These are phyloP conservation scores for Pulicaria dysenterica DNA, from an alignment of 129 eudicot species.

Conservation along the genomic window DNA sequence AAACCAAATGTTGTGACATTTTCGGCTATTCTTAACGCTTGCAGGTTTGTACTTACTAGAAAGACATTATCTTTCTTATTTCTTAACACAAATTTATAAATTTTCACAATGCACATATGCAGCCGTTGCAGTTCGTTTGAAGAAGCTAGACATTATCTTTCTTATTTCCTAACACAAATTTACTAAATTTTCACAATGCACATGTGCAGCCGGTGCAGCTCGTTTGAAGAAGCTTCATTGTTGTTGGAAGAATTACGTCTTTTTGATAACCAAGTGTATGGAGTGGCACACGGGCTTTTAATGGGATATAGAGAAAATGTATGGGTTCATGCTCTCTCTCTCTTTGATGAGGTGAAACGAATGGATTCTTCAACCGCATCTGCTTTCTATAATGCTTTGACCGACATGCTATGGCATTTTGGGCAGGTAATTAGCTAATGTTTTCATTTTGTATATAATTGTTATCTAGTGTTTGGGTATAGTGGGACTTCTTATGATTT, in stretches of 20 bases:
- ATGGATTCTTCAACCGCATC: constrained; percentile 97
- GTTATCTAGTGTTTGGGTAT: no score
- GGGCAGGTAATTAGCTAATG: constrained; percentile 64
- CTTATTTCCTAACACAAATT: not conserved
- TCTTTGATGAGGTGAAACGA: constrained; percentile 88
- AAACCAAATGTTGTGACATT: constrained; percentile 96
- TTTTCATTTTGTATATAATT: no score
- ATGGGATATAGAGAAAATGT: constrained; percentile 75
- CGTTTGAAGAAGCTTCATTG: constrained; percentile 92
- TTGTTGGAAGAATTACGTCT: constrained; percentile 82
- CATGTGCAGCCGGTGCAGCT: constrained; percentile 80
- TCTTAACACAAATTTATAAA: not conserved
- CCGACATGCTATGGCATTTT: constrained; percentile 98
- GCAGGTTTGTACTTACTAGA: constrained; percentile 88
- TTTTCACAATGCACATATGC: constrained; percentile 32
- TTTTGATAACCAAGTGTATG: constrained; percentile 91
- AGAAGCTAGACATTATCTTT: constrained; percentile 51
- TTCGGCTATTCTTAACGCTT: constrained; percentile 94
- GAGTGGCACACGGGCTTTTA: constrained; percentile 93
- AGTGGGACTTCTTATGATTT: no score
- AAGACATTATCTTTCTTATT: no score
- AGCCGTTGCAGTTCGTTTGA: constrained; percentile 91
- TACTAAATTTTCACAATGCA: not conserved
- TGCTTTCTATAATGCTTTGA: constrained; percentile 95
- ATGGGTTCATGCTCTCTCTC: constrained; percentile 86